These are phyloP conservation scores for Phenoliferia sp. DNA, from an alignment of 1,284 basidiomycete species.

Conservation along the genomic window DNA sequence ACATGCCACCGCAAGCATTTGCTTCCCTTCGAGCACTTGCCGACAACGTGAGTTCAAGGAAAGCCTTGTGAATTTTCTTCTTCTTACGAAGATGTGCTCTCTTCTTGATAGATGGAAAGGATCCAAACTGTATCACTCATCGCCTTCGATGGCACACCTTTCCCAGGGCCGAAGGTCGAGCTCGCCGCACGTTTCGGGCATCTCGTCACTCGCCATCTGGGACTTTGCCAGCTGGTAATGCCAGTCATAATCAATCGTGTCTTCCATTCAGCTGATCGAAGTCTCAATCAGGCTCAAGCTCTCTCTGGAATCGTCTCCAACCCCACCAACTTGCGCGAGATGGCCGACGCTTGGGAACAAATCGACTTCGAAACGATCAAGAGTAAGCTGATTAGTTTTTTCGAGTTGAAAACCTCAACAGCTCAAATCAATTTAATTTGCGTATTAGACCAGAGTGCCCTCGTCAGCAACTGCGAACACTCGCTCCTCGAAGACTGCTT, in stretches of 20 bases:
- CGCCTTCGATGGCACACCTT: slow-evolving; percentile 5
- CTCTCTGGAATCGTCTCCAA: slow-evolving; percentile 18
- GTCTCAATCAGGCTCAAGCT: slow-evolving; percentile 9
- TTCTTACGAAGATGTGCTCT: not conserved
- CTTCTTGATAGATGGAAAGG: slow-evolving; percentile 14
- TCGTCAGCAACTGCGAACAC: slow-evolving; percentile 19
- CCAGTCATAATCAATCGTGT: no score
- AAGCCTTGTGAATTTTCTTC: not conserved
- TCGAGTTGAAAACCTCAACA: not conserved
- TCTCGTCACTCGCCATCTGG: slow-evolving; percentile 22
- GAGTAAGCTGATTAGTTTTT: slow-evolving; percentile 3
- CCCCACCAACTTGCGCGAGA: slow-evolving; percentile 7
- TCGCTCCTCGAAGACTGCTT: slow-evolving; percentile 17
- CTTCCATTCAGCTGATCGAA: not conserved
- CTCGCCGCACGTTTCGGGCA: slow-evolving; percentile 27
- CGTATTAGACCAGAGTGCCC: slow-evolving; percentile 5
- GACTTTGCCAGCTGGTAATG: slow-evolving; percentile 21
- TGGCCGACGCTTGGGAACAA: slow-evolving; percentile 20
- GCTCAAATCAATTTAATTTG: not conserved
- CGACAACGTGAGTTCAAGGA: slow-evolving; percentile 1
- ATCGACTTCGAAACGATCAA: slow-evolving; percentile 24
- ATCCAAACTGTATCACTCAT: slow-evolving; percentile 14
- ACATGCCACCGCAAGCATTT: not conserved
- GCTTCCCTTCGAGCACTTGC: slow-evolving; percentile 15
- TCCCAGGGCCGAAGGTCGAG: slow-evolving; percentile 27